A percentile compares a stretch with the other conserved stretches of the same genome.
phyloP scores from a whole-genome alignment of 2,329 filamentous ascomycete genomes.

The Capronia epimyces region DNA sequence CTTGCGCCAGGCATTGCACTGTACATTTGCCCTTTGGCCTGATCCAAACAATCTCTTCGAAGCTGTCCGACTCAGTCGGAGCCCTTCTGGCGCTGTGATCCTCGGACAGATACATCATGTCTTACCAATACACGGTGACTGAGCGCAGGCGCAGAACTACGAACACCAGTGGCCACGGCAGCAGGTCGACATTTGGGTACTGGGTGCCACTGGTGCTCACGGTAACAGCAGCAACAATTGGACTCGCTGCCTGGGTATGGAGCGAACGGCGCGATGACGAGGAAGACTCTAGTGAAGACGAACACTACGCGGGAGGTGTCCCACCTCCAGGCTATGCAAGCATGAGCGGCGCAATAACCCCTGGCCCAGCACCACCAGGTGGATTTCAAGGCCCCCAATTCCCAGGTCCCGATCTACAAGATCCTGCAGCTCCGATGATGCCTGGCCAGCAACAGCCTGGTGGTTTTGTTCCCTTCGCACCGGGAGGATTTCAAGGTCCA shows the following conservation, averaged over 20 bases:
- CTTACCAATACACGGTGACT: slow-evolving; percentile 26
- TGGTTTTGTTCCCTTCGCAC: slow-evolving; percentile 29
- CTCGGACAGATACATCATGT: slow-evolving; percentile 12
- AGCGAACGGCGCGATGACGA: slow-evolving; percentile 75
- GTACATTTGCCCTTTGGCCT: neutral
- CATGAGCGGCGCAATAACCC: slow-evolving; percentile 30
- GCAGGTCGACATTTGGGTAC: slow-evolving; percentile 53
- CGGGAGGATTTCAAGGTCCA: slow-evolving; percentile 30
- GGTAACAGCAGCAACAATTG: slow-evolving; percentile 78
- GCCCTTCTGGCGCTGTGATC: neutral
- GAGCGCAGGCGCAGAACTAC: slow-evolving; percentile 26
- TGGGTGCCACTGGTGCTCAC: slow-evolving; percentile 87
- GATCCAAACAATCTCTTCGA: neutral
- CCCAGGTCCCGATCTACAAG: slow-evolving; percentile 22
- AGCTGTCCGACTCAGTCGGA: neutral
- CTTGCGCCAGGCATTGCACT: neutral
- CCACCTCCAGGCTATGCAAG: slow-evolving; percentile 42
- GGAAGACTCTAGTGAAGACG: slow-evolving; percentile 50
- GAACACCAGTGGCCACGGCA: slow-evolving; percentile 35
- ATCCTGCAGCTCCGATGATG: slow-evolving; percentile 6
- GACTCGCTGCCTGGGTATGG: slow-evolving; percentile 88
- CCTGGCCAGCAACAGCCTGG: slow-evolving; percentile 30
- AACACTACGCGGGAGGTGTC: slow-evolving; percentile 50
- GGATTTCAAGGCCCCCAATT: slow-evolving; percentile 17
- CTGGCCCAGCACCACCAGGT: slow-evolving; percentile 32